Base-by-base conservation (phyloP, 495 filamentous ascomycete species). In the Penicillium paradoxum region DNA sequence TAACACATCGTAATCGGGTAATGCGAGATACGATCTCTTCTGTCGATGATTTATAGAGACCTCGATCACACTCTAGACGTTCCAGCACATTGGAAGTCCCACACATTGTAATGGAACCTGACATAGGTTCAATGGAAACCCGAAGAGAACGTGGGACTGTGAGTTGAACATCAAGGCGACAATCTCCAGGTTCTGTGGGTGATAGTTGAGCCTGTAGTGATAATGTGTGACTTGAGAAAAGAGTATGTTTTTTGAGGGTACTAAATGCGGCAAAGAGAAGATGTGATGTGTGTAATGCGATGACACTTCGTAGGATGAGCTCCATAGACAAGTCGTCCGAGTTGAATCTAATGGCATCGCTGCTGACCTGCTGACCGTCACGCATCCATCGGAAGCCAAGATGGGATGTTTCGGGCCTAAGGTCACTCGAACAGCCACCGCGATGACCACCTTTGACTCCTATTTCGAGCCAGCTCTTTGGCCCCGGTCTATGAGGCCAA, bases 381-480 rank as follows among this genome's bases (percentile, higher is more conserved):
- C 90, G 82, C 62, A 96, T 89, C 93, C 93, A 97, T 49, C 89
- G 82, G 37, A 93, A 63, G 15, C 72, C 79, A 24, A 97, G 66
- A 24, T 63, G 63, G n/a, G 82, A 66, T n/a, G 73, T 64, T 13
- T 59, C 49, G 29, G 63, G 54, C 19, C 51, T 62, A 7, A 18
- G 7, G 32, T 48, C 32, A 22, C 38, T 45, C 13, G 44, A 27
- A 33, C 25, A 37, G 17, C 30, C 41, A 62, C 66, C 45, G 68
- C 70, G 54, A 58, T 67, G 81, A 36, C 84, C 83, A 59, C 88
- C 87, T 53, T 80, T 74, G 24, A 93, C 74, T 2, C 89, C 90
- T n/a, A 97, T 77, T 37, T 96, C 86, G 40, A 97, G 75, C 91
- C 93, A 97, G 66, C 83, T 93, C 72, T 90, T 95, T 4, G 76